Evolutionary conservation across 129 eudicot species (phyloP).

Genomic region (Lactuca saligna): DNA sequence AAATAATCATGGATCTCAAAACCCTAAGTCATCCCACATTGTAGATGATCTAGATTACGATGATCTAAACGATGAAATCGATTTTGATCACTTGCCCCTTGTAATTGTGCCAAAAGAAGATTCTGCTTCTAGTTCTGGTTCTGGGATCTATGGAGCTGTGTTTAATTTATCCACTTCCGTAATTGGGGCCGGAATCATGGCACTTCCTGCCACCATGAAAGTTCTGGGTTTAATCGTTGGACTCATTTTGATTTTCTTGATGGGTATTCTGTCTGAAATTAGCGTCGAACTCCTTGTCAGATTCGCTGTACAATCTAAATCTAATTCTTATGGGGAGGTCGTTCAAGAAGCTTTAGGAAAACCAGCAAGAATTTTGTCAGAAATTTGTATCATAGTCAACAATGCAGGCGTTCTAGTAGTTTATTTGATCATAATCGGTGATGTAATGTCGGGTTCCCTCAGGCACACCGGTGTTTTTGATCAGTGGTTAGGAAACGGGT

Average conservation of each 20-base stretch:
- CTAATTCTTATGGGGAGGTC: constrained; percentile 84
- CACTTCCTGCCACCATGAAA: constrained; percentile 96
- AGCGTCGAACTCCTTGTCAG: constrained; percentile 78
- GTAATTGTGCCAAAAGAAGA: constrained; percentile 14
- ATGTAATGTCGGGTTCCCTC: constrained; percentile 43
- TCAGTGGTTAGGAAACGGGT: constrained; percentile 82
- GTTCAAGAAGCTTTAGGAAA: constrained; percentile 89
- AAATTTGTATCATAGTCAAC: constrained; percentile 68
- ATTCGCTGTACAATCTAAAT: constrained; percentile 75
- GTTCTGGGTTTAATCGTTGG: constrained; percentile 80
- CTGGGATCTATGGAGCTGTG: constrained; percentile 81
- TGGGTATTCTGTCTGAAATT: constrained; percentile 81
- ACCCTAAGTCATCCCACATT: constrained; percentile 22
- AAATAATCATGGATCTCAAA: constrained; percentile 25
- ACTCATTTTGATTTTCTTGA: constrained; percentile 55
- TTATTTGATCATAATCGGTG: constrained; percentile 41
- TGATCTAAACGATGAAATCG: constrained; percentile 38
- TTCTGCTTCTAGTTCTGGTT: constrained; percentile 62
- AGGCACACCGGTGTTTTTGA: constrained; percentile 82
- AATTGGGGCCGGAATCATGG: constrained; percentile 99
- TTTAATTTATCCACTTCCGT: constrained; percentile 87
- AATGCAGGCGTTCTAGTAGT: constrained; percentile 42
- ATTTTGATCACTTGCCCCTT: constrained; percentile 65
- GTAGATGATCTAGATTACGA: constrained; percentile 37
- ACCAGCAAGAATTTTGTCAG: constrained; percentile 65